A percentile compares a stretch with the other conserved stretches of the same genome.
Evolutionary conservation across 257 asterid species (phyloP).

Genomic region (Asclepias syriaca): DNA sequence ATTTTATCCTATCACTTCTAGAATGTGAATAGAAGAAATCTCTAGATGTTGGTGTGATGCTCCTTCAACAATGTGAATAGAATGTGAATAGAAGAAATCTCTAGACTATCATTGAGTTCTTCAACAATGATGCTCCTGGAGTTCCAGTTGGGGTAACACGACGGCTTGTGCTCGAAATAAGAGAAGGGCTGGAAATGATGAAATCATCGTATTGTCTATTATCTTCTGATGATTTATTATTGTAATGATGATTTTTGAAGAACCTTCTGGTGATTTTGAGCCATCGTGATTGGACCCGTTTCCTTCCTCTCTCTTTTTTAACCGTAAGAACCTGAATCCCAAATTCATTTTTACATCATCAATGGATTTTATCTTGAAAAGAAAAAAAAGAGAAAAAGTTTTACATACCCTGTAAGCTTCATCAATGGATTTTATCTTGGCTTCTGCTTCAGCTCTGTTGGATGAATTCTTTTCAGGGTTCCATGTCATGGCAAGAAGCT

Average conservation of each 20-base stretch:
- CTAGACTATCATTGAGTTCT: conserved; percentile 24
- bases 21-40: too few species aligned
- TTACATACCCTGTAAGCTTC: conserved; percentile 76
- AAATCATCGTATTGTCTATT: conserved; percentile 26
- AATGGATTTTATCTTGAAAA: too few species aligned
- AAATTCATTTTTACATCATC: background rate
- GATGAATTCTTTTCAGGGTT: conserved; percentile 69
- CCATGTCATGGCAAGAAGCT: conserved; percentile 66
- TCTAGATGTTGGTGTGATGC: too few species aligned
- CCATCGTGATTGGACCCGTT: conserved; percentile 19
- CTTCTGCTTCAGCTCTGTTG: conserved; percentile 63
- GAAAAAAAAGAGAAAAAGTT: too few species aligned
- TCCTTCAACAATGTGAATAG: too few species aligned
- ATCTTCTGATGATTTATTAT: conserved; percentile 3
- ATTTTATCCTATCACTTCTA: too few species aligned
- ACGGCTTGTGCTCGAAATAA: conserved; percentile 63
- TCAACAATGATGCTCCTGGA: conserved; percentile 26
- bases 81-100: conserved; percentile 27
- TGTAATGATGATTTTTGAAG: background rate
- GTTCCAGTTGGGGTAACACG: conserved; percentile 34
- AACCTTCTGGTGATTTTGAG: conserved; percentile 27
- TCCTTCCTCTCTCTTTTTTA: conserved; percentile 62
- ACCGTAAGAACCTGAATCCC: conserved; percentile 52
- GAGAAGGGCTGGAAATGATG: conserved; percentile 57
- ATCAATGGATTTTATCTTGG: conserved; percentile 52